Evolutionary conservation across 2,329 filamentous ascomycete genomes (phyloP).

Genomic region (Calonectria ilicicola): DNA sequence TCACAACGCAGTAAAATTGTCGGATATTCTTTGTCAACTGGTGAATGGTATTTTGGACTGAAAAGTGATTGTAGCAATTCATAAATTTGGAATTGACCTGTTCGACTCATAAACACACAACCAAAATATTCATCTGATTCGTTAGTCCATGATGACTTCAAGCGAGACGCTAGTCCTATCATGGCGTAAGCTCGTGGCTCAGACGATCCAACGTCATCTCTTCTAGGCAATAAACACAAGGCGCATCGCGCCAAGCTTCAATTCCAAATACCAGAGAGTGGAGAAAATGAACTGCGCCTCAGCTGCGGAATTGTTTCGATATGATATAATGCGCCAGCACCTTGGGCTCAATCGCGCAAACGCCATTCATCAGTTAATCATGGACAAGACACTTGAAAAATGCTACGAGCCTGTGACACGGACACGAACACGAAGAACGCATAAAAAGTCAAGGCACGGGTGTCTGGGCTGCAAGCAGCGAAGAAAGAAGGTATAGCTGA

Average conservation of each 20-base stretch:
- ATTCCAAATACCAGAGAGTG: conserved; percentile 11
- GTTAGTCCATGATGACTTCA: no score
- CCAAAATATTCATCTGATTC: no score
- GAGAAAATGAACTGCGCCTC: neutral
- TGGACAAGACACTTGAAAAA: neutral
- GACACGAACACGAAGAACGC: conserved; percentile 33
- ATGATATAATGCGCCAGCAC: neutral
- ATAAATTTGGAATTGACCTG: no score
- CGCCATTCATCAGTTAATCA: neutral
- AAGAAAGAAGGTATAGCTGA: conserved; percentile 32
- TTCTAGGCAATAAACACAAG: neutral
- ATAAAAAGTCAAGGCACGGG: conserved; percentile 39
- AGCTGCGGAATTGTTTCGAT: neutral
- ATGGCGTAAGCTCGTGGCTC: conserved; percentile 1
- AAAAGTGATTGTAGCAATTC: no score
- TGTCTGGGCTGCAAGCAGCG: conserved; percentile 38
- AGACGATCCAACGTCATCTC: neutral
- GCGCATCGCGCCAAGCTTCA: neutral
- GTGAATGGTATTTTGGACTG: no score
- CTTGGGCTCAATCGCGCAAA: neutral
- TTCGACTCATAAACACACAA: no score
- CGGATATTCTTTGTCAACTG: no score
- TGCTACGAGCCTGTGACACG: neutral
- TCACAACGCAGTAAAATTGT: no score
- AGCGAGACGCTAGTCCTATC: neutral